Base-by-base conservation (phyloP, 495 filamentous ascomycete species). In the Penicillium goetzii region DNA sequence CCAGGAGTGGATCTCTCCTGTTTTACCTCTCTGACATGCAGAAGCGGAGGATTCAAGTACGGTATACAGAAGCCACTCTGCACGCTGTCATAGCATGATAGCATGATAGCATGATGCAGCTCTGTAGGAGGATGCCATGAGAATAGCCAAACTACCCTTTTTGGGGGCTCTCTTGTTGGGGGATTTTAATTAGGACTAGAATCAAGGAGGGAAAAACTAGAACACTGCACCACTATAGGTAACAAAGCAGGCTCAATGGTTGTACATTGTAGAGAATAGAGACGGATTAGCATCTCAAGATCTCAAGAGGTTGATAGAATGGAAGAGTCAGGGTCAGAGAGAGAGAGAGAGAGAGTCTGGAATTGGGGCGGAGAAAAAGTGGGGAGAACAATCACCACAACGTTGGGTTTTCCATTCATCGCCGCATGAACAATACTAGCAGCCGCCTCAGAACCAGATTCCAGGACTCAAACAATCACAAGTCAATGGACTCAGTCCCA, bases 351-450 rank as follows among this genome's bases (percentile, higher is more conserved):
- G 6, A 40, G 43, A 23, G 19, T 23, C 19, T 47, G 19, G 55
- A 40, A 40, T 36, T 12, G 30, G 52, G 19, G 52, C 25, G 19
- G 38, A 57, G 26, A 43, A 57, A 64, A 68, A 62, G 61, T 62
- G 64, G 60, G 59, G 64, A 32, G 66, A 68, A 72, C 64, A 71
- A 71, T 67, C 63, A 26, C 57, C 61, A 43, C 36, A 14, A 32
- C 4, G 30, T 23, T 38, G 19, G 52, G 30, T 28, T 34, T 33
- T 30, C 28, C 52, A 55, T 55, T 55, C 32, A 55, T 55, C 19
- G 8, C 51, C 7, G 17, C 51, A 19, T 3, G 52, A 34, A 55
- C 52, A 55, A 55, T 55, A 38, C 28, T 33, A 19, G 28, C 51
- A 54, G 26, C 17, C 26, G 25, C 50, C 30, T 12, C 50, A 17